phyloP scores from a whole-genome alignment of 768 basidiomycete species.

The Tremella fuciformis region DNA sequence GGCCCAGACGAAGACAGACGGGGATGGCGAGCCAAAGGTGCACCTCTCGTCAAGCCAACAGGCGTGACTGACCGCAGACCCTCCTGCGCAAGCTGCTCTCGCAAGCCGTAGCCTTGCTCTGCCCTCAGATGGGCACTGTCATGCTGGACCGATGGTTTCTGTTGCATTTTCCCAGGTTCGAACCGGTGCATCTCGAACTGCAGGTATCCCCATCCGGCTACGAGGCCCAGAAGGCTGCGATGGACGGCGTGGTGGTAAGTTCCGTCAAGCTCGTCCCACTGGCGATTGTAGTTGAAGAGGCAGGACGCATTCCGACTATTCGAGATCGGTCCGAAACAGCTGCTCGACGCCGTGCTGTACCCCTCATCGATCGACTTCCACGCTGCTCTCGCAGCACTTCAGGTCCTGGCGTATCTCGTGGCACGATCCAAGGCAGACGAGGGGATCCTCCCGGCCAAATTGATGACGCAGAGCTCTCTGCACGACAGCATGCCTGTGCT shows the following conservation, averaged over 20 bases:
- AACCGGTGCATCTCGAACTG: neutral
- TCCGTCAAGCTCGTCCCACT: neutral
- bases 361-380: conserved; percentile 11
- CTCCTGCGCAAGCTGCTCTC: conserved; percentile 28
- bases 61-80: conserved; percentile 10
- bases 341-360: conserved; percentile 10
- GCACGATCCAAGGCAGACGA: neutral
- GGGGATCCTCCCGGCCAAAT: too few relatives aligned
- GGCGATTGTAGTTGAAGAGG: neutral
- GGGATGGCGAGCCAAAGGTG: conserved; percentile 20
- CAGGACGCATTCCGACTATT: neutral
- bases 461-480: neutral
- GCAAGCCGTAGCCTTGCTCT: conserved; percentile 19
- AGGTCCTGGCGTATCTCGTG: conserved; percentile 9
- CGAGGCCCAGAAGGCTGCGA: neutral
- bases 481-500: conserved; percentile 22
- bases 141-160: conserved; percentile 29
- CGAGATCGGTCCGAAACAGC: neutral
- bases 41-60: neutral
- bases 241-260: conserved; percentile 15
- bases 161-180: conserved; percentile 15
- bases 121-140: conserved; percentile 16
- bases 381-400: conserved; percentile 19
- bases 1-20: conserved; percentile 10
- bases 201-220: neutral